Percentiles rank a stretch among this genome's conserved stretches.
Conservation (phyloP, 169 alveolate genomes). For the Eimeria sp. region DNA sequence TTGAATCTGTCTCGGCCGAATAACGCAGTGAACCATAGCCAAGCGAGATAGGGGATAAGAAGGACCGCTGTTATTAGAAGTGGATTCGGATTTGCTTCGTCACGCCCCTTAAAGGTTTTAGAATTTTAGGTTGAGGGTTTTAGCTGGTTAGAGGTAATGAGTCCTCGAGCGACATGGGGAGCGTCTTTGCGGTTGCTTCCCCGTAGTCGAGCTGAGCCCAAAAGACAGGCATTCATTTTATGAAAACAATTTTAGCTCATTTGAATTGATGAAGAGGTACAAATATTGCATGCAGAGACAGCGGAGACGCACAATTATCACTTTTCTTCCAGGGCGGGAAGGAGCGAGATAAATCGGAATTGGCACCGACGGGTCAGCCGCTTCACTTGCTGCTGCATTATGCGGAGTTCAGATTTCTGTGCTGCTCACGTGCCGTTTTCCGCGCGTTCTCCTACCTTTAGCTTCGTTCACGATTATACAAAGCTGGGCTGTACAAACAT, state of each 20-base stretch:
- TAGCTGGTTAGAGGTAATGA: neutral
- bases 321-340: slow-evolving; percentile 34
- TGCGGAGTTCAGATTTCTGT: neutral
- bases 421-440: neutral
- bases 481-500: slow-evolving; percentile 25
- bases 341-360: slow-evolving; percentile 61
- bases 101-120: neutral
- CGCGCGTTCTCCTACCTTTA: neutral
- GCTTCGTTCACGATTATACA: slow-evolving; percentile 32
- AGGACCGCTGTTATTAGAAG: neutral
- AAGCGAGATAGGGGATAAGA: neutral
- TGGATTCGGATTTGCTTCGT: neutral
- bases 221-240: neutral
- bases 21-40: neutral
- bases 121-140: neutral
- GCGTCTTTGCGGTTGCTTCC: slow-evolving; percentile 7
- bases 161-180: slow-evolving; percentile 8
- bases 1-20: neutral
- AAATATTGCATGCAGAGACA: neutral
- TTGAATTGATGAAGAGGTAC: neutral
- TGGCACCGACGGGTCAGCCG: neutral
- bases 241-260: neutral
- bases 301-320: slow-evolving; percentile 35
- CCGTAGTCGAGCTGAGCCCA: slow-evolving; percentile 44
- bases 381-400: neutral